Conservation (phyloP, 352 stramenopile genomes). For the Pythium myriotylum region DNA sequence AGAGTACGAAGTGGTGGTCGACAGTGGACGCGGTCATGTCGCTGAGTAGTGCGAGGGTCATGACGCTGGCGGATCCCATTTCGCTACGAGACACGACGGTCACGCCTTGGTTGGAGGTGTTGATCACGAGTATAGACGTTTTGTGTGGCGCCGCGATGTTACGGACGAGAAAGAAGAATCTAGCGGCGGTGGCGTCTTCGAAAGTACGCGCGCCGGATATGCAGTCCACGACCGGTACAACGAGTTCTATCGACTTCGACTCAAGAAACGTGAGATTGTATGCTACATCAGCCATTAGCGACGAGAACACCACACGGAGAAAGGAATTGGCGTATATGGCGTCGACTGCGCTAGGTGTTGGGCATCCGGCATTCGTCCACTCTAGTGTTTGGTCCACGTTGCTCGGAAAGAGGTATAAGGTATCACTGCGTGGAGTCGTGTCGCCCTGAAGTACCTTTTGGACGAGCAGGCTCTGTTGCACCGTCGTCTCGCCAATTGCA, state of each 20-base stretch:
- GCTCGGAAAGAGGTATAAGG: neutral
- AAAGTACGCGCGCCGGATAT: neutral
- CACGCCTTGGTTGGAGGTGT: neutral
- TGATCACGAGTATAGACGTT: neutral
- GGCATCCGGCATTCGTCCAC: neutral
- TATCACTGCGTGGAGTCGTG: neutral
- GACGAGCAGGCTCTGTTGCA: conserved; percentile 2
- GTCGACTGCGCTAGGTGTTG: neutral
- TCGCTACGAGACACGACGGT: neutral
- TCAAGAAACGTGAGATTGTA: conserved; percentile 9
- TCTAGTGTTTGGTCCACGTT: neutral
- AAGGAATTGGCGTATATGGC: neutral
- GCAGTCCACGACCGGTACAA: conserved; percentile 8
- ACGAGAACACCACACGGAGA: conserved; percentile 3
- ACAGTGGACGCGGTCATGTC: neutral
- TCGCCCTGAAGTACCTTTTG: neutral
- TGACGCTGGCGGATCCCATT: conserved; percentile 12
- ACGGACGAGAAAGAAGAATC: conserved; percentile 1
- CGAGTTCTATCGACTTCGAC: neutral
- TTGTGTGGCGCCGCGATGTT: neutral
- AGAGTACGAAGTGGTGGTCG: conserved; percentile 16
- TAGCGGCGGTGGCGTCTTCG: conserved; percentile 1
- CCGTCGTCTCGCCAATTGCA: neutral
- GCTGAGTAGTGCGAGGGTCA: neutral
- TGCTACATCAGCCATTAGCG: neutral